phyloP scores from a whole-genome alignment of 225 moss, liverwort and hornwort species.

The Marchantia paleacea region DNA sequence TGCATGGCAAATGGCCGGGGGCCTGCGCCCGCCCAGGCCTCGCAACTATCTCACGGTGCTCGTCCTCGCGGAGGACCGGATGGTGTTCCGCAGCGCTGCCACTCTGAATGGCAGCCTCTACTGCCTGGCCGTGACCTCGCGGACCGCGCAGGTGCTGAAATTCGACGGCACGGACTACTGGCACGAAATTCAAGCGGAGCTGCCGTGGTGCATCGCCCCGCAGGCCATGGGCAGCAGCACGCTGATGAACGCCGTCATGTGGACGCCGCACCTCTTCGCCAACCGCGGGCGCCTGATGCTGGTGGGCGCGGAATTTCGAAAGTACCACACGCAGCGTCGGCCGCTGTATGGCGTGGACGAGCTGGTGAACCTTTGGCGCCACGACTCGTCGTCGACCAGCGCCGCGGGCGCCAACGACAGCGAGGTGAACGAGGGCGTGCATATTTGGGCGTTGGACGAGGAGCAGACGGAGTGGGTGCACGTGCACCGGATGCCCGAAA shows the following conservation, averaged over 20 bases:
- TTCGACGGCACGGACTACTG: conserved; percentile 12
- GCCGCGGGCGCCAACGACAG: neutral
- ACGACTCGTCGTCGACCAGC: neutral
- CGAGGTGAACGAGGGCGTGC: conserved; percentile 13
- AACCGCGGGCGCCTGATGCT: conserved; percentile 17
- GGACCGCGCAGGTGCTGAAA: conserved; percentile 15
- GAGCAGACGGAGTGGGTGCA: conserved; percentile 19
- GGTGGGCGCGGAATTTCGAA: conserved; percentile 14
- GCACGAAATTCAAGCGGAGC: conserved; percentile 13
- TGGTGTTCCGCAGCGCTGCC: conserved; percentile 19
- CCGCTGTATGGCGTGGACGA: conserved; percentile 16
- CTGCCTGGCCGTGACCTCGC: conserved; percentile 15
- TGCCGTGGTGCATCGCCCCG: conserved; percentile 14
- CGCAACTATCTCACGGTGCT: neutral
- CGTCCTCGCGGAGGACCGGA: neutral
- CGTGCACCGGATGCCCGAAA: neutral
- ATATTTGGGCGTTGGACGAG: conserved; percentile 5
- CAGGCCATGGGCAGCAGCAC: conserved; percentile 24
- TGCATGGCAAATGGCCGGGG: conserved; percentile 21
- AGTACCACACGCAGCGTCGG: conserved; percentile 11
- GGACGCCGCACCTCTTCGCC: conserved; percentile 21
- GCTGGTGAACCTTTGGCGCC: conserved; percentile 19
- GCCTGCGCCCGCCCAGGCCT: conserved; percentile 9
- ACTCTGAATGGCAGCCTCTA: conserved; percentile 9
- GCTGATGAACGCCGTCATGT: conserved; percentile 18